Evolutionary conservation across 2,329 filamentous ascomycete species (phyloP).

Genomic region (Cordyceps tenuipes): DNA sequence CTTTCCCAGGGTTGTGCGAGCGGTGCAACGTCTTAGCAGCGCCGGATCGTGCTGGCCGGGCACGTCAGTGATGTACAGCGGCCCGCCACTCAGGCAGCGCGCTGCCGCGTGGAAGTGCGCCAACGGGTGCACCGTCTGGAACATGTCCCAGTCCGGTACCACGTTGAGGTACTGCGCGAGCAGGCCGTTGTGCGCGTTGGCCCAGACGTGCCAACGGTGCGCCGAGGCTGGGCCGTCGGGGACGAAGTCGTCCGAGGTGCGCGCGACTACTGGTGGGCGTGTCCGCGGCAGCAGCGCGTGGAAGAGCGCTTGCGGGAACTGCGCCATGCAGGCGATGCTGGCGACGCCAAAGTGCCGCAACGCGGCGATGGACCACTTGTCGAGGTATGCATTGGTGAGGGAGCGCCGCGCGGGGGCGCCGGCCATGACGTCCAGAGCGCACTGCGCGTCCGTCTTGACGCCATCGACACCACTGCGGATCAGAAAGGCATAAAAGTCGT

Average conservation of each 20-base stretch:
- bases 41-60: conserved; percentile 72
- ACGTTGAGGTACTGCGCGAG: conserved; percentile 79
- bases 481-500: conserved; percentile 87
- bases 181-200: conserved; percentile 82
- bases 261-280: conserved; percentile 62
- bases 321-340: conserved; percentile 91
- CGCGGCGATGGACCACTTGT: conserved; percentile 74
- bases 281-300: conserved; percentile 73
- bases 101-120: conserved; percentile 83
- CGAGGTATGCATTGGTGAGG: conserved; percentile 69
- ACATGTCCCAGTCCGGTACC: conserved; percentile 75
- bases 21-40: conserved; percentile 75
- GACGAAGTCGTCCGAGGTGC: conserved; percentile 91
- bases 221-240: conserved; percentile 63
- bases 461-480: conserved; percentile 65
- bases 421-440: conserved; percentile 70
- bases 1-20: conserved; percentile 58
- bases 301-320: conserved; percentile 78
- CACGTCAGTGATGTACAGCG: conserved; percentile 87
- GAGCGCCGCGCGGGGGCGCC: conserved; percentile 61
- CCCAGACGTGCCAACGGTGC: conserved; percentile 92
- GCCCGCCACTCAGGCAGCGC: conserved; percentile 80
- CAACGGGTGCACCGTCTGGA: conserved; percentile 57
- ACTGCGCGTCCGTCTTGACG: conserved; percentile 91
- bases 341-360: conserved; percentile 70